A percentile compares a stretch with the other conserved stretches of the same genome.
Conservation (phyloP, 805 yeast genomes). For the Sugiyamaella americana region DNA sequence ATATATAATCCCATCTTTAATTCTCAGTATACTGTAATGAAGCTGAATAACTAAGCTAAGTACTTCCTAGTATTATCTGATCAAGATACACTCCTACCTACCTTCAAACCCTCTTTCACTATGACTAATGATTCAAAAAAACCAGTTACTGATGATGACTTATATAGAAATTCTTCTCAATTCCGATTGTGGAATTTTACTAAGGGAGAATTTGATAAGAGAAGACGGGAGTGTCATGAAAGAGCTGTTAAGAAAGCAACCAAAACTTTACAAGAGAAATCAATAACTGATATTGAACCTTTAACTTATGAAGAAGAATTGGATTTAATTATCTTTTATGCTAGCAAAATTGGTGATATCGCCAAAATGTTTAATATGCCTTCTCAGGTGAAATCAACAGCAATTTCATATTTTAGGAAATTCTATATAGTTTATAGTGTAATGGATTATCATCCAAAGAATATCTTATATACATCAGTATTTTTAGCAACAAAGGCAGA, state of each 20-base stretch:
- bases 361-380: slow-evolving; percentile 75
- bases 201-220: slow-evolving; percentile 44
- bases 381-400: slow-evolving; percentile 81
- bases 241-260: slow-evolving; percentile 42
- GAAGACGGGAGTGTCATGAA: slow-evolving; percentile 47
- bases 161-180: slow-evolving; percentile 83
- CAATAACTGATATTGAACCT: slow-evolving; percentile 33
- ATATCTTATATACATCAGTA: slow-evolving; percentile 69
- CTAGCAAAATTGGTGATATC: slow-evolving; percentile 62
- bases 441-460: slow-evolving; percentile 83
- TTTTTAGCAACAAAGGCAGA: slow-evolving; percentile 92
- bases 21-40: no score
- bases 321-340: slow-evolving; percentile 60
- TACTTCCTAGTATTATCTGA: no score
- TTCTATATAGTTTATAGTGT: slow-evolving; percentile 77
- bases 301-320: slow-evolving; percentile 67
- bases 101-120: no score
- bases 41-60: no score
- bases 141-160: slow-evolving; percentile 77
- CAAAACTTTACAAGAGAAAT: slow-evolving; percentile 8
- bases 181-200: slow-evolving; percentile 83
- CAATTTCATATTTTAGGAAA: slow-evolving; percentile 71
- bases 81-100: no score
- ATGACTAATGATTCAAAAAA: no score
- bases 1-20: no score